Evolutionary conservation across 2,329 filamentous ascomycete species (phyloP), one percentile per base, ranked within the genome.

Genomic region (Monosporascus cannonballus): DNA sequence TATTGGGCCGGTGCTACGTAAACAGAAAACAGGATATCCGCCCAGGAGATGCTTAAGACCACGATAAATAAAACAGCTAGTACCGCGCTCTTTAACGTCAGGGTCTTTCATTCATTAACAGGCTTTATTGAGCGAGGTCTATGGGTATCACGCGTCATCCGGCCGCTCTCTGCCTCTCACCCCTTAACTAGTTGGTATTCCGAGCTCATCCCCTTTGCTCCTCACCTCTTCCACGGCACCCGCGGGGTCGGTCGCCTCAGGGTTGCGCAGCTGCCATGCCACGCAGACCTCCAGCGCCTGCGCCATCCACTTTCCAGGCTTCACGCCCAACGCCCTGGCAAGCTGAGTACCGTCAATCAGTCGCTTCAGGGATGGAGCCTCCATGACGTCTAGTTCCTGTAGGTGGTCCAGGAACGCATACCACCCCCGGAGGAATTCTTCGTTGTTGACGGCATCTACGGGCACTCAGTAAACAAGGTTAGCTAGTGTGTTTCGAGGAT

Each of bases 231-330:
- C 77, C 50, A 90, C 71, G 1, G 79, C 85, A 3, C 74, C 79
- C 6, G 72, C 62, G 6, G 76, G 69, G 56, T 92, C 86, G 3
- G 77, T 81, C 53, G 74, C 75, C 4, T 76, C 76, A 0, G 91
- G 90, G 64, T 97, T 84, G 38, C 89, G 80, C 50, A 97, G 78
- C 70, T 97, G 94, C 91, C 92, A 97, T 55, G 85, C 84, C 69
- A 95, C 81, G 55, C 90, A 88, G 4, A 91, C 75, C 34, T 95
- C 87, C 47, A 96, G 73, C 3, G 91, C 91, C 46, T 79, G 77
- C 51, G 83, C 83, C 79, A 95, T 87, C 93, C 93, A 97, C n/a
- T 77, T 84, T 1, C 90, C 90, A 0, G 89, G 86, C 57, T 83
- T 84, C n/a, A 79, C 72, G 0, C 79, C 82, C 3, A 97, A 75